Evolutionary conservation across 352 stramenopile genomes (phyloP).

Genomic region (Globisporangium middletonii): DNA sequence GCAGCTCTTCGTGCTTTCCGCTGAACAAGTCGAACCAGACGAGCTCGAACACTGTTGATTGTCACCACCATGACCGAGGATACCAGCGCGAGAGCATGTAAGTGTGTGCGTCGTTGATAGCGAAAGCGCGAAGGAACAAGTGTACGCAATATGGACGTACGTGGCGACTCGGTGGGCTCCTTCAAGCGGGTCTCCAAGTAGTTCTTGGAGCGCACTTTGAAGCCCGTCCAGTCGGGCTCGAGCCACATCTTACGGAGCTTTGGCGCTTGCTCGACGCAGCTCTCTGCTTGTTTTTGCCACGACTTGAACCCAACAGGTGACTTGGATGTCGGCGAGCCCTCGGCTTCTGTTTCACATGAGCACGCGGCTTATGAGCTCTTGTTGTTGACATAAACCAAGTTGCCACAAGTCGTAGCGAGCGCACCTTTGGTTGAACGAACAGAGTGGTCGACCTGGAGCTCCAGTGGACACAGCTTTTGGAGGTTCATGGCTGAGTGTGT

Average conservation of each 20-base stretch:
- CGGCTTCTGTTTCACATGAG: neutral
- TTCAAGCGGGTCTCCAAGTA: slow-evolving; percentile 70
- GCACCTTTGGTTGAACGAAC: slow-evolving; percentile 8
- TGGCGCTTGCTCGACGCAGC: slow-evolving; percentile 33
- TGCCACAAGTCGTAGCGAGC: neutral
- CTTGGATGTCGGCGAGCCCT: slow-evolving; percentile 12
- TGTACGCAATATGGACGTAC: slow-evolving; percentile 20
- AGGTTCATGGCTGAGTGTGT: neutral
- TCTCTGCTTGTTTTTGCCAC: slow-evolving; percentile 38
- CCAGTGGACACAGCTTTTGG: slow-evolving; percentile 11
- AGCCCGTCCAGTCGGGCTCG: slow-evolving; percentile 49
- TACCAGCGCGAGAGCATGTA: neutral
- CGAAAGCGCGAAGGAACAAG: neutral
- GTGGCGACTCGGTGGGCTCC: slow-evolving; percentile 41
- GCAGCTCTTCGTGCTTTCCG: slow-evolving; percentile 54
- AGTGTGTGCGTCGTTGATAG: neutral
- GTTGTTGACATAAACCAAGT: no score
- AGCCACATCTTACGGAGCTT: slow-evolving; percentile 66
- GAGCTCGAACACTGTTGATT: slow-evolving; percentile 61
- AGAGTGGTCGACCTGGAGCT: slow-evolving; percentile 8
- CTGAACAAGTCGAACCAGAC: slow-evolving; percentile 81
- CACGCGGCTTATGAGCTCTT: no score
- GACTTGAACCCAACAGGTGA: slow-evolving; percentile 33
- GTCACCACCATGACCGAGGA: no score
- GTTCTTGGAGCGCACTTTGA: slow-evolving; percentile 68